phyloP scores from a whole-genome alignment of 768 basidiomycete species.

The Trichaptum fuscoviolaceum region DNA sequence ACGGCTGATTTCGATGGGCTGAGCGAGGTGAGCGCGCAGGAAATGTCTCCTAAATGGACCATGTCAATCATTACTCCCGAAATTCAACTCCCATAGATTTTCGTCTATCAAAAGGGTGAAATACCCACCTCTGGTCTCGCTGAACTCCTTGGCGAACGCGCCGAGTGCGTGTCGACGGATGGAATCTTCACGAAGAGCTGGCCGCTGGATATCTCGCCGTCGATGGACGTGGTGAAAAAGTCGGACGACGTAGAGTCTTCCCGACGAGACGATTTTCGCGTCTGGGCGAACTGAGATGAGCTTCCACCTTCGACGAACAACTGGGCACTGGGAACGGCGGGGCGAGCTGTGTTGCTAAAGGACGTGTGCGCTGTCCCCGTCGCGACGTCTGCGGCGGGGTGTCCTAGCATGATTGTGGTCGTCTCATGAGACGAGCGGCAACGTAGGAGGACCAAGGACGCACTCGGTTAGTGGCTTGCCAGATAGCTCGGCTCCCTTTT shows the following conservation, averaged over 20 bases:
- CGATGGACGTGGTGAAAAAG: neutral
- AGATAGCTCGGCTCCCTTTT: neutral
- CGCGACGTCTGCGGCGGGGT: neutral
- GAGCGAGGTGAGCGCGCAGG: neutral
- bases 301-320: neutral
- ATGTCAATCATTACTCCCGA: neutral
- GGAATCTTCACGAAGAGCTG: neutral
- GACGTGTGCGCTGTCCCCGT: neutral
- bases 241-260: neutral
- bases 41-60: neutral
- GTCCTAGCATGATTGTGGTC: neutral
- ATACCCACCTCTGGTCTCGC: neutral
- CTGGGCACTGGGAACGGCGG: neutral
- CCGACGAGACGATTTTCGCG: neutral
- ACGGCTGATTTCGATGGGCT: neutral
- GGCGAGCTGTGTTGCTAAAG: neutral
- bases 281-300: neutral
- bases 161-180: neutral
- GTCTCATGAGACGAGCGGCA: conserved; percentile 1
- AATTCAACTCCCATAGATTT: neutral
- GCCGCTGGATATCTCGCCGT: conserved; percentile 1
- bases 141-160: neutral
- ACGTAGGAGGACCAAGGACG: neutral
- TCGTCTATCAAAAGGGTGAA: neutral
- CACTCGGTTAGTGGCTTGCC: neutral